These are phyloP conservation scores for Tagetes erecta DNA, from an alignment of 129 eudicot genomes.

Conservation along the genomic window DNA sequence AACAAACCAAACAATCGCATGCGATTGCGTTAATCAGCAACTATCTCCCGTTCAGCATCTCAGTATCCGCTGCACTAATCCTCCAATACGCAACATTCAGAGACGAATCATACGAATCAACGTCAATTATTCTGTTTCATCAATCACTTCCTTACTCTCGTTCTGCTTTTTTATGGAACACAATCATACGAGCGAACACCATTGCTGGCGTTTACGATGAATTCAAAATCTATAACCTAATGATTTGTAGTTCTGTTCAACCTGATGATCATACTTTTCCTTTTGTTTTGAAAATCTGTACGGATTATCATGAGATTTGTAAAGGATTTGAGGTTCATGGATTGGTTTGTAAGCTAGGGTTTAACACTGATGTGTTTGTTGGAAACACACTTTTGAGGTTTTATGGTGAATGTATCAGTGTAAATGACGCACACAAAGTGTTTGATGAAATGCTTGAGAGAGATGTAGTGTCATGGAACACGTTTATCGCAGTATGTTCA, in stretches of 20 bases:
- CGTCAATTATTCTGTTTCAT: slow-evolving; percentile 38
- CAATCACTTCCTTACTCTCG: slow-evolving; percentile 40
- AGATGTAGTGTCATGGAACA: slow-evolving; percentile 66
- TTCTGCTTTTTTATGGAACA: slow-evolving; percentile 66
- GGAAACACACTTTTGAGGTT: slow-evolving; percentile 73
- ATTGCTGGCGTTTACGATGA: slow-evolving; percentile 32
- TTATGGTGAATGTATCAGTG: slow-evolving; percentile 64
- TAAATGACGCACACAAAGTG: slow-evolving; percentile 53
- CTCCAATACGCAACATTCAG: slow-evolving; percentile 58
- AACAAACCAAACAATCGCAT: slow-evolving; percentile 57
- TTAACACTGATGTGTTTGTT: slow-evolving; percentile 52
- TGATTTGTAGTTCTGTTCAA: slow-evolving; percentile 29
- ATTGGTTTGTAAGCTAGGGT: slow-evolving; percentile 46
- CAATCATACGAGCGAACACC: slow-evolving; percentile 48
- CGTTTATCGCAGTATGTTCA: slow-evolving; percentile 66
- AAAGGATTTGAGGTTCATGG: slow-evolving; percentile 63
- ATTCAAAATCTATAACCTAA: slow-evolving; percentile 32
- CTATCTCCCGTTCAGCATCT: slow-evolving; percentile 54
- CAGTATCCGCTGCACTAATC: slow-evolving; percentile 60
- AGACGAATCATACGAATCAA: slow-evolving; percentile 5
- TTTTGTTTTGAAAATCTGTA: slow-evolving; percentile 68
- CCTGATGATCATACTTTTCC: slow-evolving; percentile 80
- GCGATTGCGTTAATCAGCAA: slow-evolving; percentile 46
- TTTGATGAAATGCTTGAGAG: slow-evolving; percentile 62
- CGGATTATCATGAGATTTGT: slow-evolving; percentile 43